Evolutionary conservation across 2,329 filamentous ascomycete genomes (phyloP), one percentile per base, ranked within the genome.

Genomic region (Fusarium sp.): DNA sequence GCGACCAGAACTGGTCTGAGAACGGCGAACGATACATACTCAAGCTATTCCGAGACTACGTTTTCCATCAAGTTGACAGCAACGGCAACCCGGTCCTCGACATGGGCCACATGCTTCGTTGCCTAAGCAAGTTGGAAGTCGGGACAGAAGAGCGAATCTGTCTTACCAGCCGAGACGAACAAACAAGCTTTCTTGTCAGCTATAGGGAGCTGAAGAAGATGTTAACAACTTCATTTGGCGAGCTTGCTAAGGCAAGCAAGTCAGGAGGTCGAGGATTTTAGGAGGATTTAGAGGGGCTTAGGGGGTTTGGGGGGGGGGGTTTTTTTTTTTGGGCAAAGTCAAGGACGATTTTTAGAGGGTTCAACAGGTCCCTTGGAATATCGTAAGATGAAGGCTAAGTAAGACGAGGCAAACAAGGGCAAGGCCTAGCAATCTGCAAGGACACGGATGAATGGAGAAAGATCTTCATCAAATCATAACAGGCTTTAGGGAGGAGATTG

Each of bases 21-120:
- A 97, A 94, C 57, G 96, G 96, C 29, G 95, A 98, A 78, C 91
- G 95, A 31, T 98, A 98, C 82, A 93, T 94, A 81, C 87, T 99
- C 74, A 98, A 98, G 84, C 89, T 99, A 10, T 98, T 98, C 86
- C 91, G 97, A 59, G 97, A 99, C 83, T 98, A 97, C 78, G 94
- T 98, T 45, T 99, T 98, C 84, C 97, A 99, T 82, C 95, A 97
- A 80, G 95, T 98, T 14, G 95, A 98, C 81, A 89, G 90, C 33
- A 91, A 94, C 67, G 95, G 95, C 16, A 93, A 94, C 63, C 93
- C 97, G 0, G 92, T 95, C 2, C 87, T 97, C 6, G 94, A 98
- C 80, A 86, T 98, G 67, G 96, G 93, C 4, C 95, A 98, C 84
- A 94, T 98, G 73, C 83, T 99, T 54, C 90, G 89, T 29, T 96